A percentile compares a stretch with the other conserved stretches of the same genome.
phyloP scores from a whole-genome alignment of 768 basidiomycete species.

The Termitomyces sp. region DNA sequence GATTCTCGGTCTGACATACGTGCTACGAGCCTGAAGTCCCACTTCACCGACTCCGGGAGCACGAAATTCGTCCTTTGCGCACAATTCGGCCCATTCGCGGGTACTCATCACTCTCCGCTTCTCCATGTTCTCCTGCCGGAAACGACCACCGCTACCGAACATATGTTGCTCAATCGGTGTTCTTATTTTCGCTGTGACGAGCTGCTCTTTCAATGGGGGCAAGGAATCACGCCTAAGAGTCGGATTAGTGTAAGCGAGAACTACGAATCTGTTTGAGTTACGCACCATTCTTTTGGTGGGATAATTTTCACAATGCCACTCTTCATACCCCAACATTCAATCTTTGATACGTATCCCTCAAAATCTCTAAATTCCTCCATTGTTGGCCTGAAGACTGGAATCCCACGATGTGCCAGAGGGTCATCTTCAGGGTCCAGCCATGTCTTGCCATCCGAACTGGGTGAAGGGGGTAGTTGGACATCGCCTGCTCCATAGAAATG shows the following conservation, averaged over 20 bases:
- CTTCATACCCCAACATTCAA: constrained; percentile 86
- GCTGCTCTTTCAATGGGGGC: constrained; percentile 65
- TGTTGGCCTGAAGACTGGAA: constrained; percentile 93
- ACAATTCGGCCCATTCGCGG: constrained; percentile 83
- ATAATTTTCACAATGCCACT: constrained; percentile 97
- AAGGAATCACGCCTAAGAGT: constrained; percentile 60
- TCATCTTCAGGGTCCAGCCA: constrained; percentile 81
- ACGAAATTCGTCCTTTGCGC: constrained; percentile 63
- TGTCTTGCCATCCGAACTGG: constrained; percentile 53
- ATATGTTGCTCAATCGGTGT: constrained; percentile 93
- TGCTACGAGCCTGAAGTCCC: constrained; percentile 43
- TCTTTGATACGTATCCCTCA: constrained; percentile 80
- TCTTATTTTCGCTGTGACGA: constrained; percentile 73
- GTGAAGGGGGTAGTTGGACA: constrained; percentile 49
- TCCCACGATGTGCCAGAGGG: constrained; percentile 78
- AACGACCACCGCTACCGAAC: constrained; percentile 81
- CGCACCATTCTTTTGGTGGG: constrained; percentile 88
- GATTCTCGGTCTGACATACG: constrained; percentile 26
- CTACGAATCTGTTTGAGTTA: background rate
- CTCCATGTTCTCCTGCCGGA: constrained; percentile 88
- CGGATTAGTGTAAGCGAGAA: background rate
- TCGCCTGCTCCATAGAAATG: constrained; percentile 72
- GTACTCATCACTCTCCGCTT: constrained; percentile 80
- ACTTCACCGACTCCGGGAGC: constrained; percentile 71
- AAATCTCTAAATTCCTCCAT: constrained; percentile 92